Base-by-base conservation (phyloP, 2,329 filamentous ascomycete species). In the Penicillium thymicola region DNA sequence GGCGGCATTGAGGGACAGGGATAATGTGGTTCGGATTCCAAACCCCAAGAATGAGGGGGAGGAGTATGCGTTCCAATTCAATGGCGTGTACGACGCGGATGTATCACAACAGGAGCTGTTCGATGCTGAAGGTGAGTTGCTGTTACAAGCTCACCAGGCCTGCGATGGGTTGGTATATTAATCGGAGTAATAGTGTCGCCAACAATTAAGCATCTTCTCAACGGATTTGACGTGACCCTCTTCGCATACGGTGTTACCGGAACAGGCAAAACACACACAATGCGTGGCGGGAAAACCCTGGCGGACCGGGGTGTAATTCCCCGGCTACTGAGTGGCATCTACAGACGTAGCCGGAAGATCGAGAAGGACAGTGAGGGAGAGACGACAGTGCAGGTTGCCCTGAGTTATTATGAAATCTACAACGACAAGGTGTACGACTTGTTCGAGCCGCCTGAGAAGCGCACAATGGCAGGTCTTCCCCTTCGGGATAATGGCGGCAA, bases 381-480 rank as follows among this genome's bases (percentile, higher is more conserved):
- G 50, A 92, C 87, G 0, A 81, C 78, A 2, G 89, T 95, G 23
- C 79, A 85, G 9, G 90, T 96, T 16, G 81, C 85, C 13, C 82
- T 97, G 68, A 92, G 90, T 28, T 97, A 97, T 76, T 96, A 96
- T 76, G 92, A 97, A 73, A 96, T 97, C 64, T 97, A 97, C 76
- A 96, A 95, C 73, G 92, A 97, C 78, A 93, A 93, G 71, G 92
- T 96, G 21, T 96, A 88, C 68, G 92, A 97, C 71, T 79, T 97
- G 32, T 90, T 97, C 64, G 90, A 96, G 71, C 81, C 91, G 0
- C 89, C 87, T 0, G 92, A 97, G 72, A 95, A 92, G 78, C 88
- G 94, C 49, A 92, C 89, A 0, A 79, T 89, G 2, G 83, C 89
- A 0, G 92, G 92, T 0, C 78, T 96, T 27, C 90, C 90, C 2